Evolutionary conservation across 1,139 yeast genomes (phyloP), one percentile per base, ranked within the genome.

Genomic region (Lodderomyces margitis): DNA sequence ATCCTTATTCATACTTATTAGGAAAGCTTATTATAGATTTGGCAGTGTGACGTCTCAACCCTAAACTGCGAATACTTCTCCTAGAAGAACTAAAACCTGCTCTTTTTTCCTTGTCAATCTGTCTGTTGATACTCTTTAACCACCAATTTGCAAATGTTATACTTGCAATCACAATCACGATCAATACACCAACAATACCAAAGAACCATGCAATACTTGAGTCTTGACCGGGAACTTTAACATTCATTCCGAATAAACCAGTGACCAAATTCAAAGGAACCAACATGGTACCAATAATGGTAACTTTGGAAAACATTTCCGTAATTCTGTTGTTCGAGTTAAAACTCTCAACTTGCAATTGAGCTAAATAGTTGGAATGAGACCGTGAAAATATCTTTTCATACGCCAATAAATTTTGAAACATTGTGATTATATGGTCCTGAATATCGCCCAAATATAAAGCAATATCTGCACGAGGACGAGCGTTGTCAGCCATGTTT

Each of bases 181-280:
- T 53, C 68, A 70, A 65, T 6, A 64, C 64, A 3, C 70, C 75
- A 28, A 68, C 43, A 38, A 67, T 66, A 2, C 71, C 70, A 40
- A 65, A 65, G 43, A 66, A 68, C 72, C 71, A 66, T 3, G 43
- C 50, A 8, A 56, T 50, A 3, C 47, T 42, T 1, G 52, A 56
- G 6, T 57, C 70, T 51, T 77, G 66, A 11, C 96, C 96, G 0
- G 98, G 98, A 16, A 91, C 89, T 15, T 57, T 64, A 14, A 92
- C 98, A 62, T 92, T 92, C 98, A 92, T 92, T 54, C 98, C 98
- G 64, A 91, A 92, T 48, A 91, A 61, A 60, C 98, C 97, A 1
- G 98, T 89, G 27, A 92, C 76, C 49, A 91, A 69, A 60, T 91
- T 92, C 73, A 91, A 75, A 8, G 98, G 98, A 50, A 92, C 86